Evolutionary conservation across 257 asterid species (phyloP), one percentile per base, ranked within the genome.

Genomic region (Plantago ovata): DNA sequence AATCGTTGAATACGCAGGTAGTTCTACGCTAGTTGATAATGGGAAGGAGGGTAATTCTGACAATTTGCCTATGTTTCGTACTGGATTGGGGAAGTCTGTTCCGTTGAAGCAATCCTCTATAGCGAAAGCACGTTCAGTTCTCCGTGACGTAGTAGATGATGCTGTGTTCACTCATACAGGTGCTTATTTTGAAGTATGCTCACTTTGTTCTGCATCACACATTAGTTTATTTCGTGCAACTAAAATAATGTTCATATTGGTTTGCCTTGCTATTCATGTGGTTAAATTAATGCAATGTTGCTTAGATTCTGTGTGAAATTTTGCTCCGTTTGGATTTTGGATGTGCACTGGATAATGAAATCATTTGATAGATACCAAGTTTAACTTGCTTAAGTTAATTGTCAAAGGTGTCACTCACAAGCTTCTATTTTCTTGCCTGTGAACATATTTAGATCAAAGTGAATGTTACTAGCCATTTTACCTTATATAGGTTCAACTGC

Each of bases 11-110:
- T 18, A 10, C 44, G 10, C 56, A 82, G 96, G 94, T 66, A 74
- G 69, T 69, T 79, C 90, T 20, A 77, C 73, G 72, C 56, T 87
- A 41, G 53, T 73, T 68, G 90, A 75, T 71, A 78, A 63, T 63
- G 71, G 69, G 58, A 46, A 62, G 56, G 53, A 66, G 43, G n/a
- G n/a, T n/a, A 49, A 45, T 45, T 39, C 6, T 66, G 83, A 74
- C 58, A 59, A 51, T 68, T 39, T 61, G 23, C 82, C 93, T 0
- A 33, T 72, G 66, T 85, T 87, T 62, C 81, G 80, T 28, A 83
- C 91, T 45, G 95, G 87, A 68, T 77, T 69, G 60, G 98, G 95
- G 19, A 83, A 78, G 63, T 69, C 82, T 16, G 85, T 79, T 38
- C 70, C 63, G 21, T 60, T 81, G 62, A 81, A 75, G 75, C 80